Percentiles rank a stretch among this genome's conserved stretches.
Evolutionary conservation across 345 rosid genomes (phyloP).

Genomic region (Zanthoxylum bungeanum): DNA sequence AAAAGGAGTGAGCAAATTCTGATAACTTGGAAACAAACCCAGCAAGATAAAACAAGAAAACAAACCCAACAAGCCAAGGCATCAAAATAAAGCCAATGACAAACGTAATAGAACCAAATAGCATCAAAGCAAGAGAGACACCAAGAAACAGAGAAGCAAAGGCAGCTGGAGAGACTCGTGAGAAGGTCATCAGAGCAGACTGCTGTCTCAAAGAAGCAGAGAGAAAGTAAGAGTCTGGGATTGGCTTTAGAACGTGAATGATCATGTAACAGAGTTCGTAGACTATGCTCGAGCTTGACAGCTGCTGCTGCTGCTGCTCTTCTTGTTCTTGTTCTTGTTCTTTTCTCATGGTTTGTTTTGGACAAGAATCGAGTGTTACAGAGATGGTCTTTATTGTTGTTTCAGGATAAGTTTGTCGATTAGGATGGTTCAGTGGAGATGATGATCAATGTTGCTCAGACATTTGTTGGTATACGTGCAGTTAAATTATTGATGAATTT

Average conservation of each 20-base stretch:
- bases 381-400: neutral
- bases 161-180: slow-evolving; percentile 16
- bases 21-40: slow-evolving; percentile 9
- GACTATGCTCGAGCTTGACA: neutral
- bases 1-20: neutral
- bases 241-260: slow-evolving; percentile 3
- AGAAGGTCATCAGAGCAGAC: neutral
- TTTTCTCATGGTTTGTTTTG: neutral
- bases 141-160: slow-evolving; percentile 16
- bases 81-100: slow-evolving; percentile 24
- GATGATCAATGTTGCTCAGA: neutral
- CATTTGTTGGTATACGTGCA: neutral
- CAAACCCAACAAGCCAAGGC: slow-evolving; percentile 15
- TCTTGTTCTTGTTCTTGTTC: neutral
- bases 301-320: neutral
- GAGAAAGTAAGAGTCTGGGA: neutral
- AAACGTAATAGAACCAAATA: slow-evolving; percentile 21
- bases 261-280: slow-evolving; percentile 16
- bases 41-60: slow-evolving; percentile 8
- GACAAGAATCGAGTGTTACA: neutral
- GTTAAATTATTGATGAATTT: neutral
- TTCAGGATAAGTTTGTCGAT: neutral
- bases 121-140: slow-evolving; percentile 18
- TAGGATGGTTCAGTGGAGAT: neutral
- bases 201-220: slow-evolving; percentile 2